Evolutionary conservation across 257 asterid species (phyloP), one percentile per base, ranked within the genome.

Genomic region (Echites panduratus): DNA sequence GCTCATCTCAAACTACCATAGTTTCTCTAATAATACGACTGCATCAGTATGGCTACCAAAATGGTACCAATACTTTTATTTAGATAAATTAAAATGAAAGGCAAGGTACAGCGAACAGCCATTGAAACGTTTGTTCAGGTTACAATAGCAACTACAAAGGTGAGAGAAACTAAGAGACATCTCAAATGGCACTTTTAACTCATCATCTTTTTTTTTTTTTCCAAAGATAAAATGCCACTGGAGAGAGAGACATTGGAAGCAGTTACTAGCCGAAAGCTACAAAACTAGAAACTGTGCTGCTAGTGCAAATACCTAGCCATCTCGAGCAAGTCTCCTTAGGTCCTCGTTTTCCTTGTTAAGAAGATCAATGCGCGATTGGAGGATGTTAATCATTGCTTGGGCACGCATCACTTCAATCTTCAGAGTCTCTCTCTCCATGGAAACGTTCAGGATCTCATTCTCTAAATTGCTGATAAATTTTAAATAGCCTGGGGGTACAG

Each of bases 341-440:
- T 88, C 95, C 47, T 86, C 93, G 26, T 87, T 90, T 35, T 94
- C 98, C 79, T 87, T 88, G 73, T 79, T 73, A 87, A 91, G 9
- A 27, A 81, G 67, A 38, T 89, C 97, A 4, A 91, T 75, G 22
- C 88, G 89, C 0, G 96, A 86, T 71, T 94, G 98, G 75, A 94
- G 97, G 73, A 89, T 77, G 85, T 88, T 87, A 82, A 94, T 94
- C 95, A 91, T 90, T 0, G 97, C 96, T 56, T 94, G 90, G 40
- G 96, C 96, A 66, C 99, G 85, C 97, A 91, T 91, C 92, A 94
- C 86, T 78, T 94, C 99, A 78, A 94, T 88, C 93, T 89, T 94
- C 77, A 86, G 53, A 0, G 92, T 89, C 84, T 94, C 99, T 79
- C 96, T 75, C 76, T 91, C 99, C 97, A 89, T 88, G 63, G 98